Evolutionary conservation across 768 basidiomycete species (phyloP), one percentile per base, ranked within the genome.

Genomic region (Hygrocybe punicea): DNA sequence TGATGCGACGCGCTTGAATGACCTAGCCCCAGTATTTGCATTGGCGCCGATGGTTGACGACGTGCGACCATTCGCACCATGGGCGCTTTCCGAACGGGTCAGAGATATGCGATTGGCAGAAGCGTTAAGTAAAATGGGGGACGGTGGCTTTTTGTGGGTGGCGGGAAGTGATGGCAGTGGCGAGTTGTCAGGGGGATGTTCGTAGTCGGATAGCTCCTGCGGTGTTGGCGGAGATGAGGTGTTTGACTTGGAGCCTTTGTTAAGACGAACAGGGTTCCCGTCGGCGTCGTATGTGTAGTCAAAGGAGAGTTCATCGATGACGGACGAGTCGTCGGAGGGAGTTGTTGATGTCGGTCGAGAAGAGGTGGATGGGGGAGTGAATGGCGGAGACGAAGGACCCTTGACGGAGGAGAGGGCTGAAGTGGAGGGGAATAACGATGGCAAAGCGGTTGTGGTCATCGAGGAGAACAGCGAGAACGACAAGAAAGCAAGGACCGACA

Each of bases 1-100:
- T 9, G 89, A 91, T 2, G 80, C 77, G 37, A 83, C 79, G 59
- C 89, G 86, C 59, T 84, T 81, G 63, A 91, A 85, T 6, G 82
- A 81, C 50, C 89, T 53, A 21, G 65, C 45, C 48, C 62, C 59
- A 53, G 59, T 24, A 63, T 64, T 63, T 65, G 74, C 59, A 56
- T 63, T 61, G 54, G 73, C 58, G 64, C 67, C 59, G 42, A 74
- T 54, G 46, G 66, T 61, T 57, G 71, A 63, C 60, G 69, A 69
- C 50, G 65, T 58, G 24, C 68, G 67, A 56, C 64, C 64, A n/a
- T 79, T 73, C 7, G 76, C 67, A n/a, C 81, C 71, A 60, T 81
- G 80, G 29, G 82, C 78, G 63, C 82, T 86, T 65, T 89, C 87
- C 39, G 87, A 86, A 45, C 84, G 84, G 4, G 86, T 81, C 25